Percentiles rank a stretch among this genome's conserved stretches.
Evolutionary conservation across 768 basidiomycete species (phyloP).

Genomic region (Podaxis sp.): DNA sequence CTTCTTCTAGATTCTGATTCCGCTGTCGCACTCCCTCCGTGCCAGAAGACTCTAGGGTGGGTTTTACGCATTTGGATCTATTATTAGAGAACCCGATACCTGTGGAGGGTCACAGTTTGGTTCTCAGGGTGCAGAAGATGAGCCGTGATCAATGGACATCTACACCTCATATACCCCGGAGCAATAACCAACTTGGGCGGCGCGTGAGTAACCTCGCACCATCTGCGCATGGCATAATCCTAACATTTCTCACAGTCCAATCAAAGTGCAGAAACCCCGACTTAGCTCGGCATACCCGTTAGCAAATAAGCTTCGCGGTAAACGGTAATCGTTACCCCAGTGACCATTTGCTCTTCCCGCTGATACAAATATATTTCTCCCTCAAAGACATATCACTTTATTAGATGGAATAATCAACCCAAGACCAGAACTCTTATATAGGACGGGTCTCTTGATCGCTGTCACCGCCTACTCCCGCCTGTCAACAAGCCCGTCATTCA

Average conservation of each 20-base stretch:
- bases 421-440: background rate
- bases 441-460: background rate
- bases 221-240: background rate
- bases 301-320: slow-evolving; percentile 9
- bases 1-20: background rate
- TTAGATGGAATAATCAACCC: background rate
- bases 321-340: slow-evolving; percentile 4
- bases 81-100: background rate
- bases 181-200: background rate
- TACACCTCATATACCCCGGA: background rate
- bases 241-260: slow-evolving; percentile 5
- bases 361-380: background rate
- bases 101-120: background rate
- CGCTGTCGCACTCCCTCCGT: background rate
- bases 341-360: background rate
- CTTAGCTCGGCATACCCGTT: background rate
- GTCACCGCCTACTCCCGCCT: background rate
- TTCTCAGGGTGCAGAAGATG: background rate
- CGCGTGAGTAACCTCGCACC: slow-evolving; percentile 1
- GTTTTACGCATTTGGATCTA: background rate
- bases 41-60: background rate
- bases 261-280: background rate
- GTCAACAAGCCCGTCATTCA: background rate
- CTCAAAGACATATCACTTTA: background rate
- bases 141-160: background rate